Evolutionary conservation across 2,329 filamentous ascomycete species (phyloP), one percentile per base, ranked within the genome.

Genomic region (Lachnellula subtilissima): DNA sequence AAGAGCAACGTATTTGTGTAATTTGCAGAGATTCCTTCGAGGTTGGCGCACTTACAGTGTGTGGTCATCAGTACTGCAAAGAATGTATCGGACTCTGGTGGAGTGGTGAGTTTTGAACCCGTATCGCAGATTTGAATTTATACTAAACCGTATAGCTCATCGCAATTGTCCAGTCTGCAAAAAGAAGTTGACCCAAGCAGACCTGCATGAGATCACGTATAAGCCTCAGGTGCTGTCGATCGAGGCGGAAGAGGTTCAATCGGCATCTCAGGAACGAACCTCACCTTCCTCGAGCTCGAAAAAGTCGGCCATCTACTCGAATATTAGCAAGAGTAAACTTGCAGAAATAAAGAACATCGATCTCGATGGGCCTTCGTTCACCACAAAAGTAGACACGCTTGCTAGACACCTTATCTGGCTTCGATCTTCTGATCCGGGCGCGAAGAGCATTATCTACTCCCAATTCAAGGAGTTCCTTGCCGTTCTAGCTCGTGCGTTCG

Each of bases 361-460:
- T 50, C 77, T 97, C 1, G 74, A 84, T 11, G 82, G 82, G 0
- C 81, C 80, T 1, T 91, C 88, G 0, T 97, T 89, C 66, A 91
- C 91, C 1, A 95, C 89, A 0, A 99, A 97, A 72, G 86, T 97
- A 17, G 91, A 97, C 69, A 95, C 84, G 0, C 74, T 93, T 2
- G 80, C 87, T 28, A 82, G 90, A 2, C 94, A 97, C 70, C 73
- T 97, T 2, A 73, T 96, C 15, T 97, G 90, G 89, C 78, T 97
- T 19, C 84, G 93, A 2, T 78, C 88, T 62, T 84, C 89, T 48
- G 91, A 97, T 63, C 89, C 91, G 0, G 91, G 91, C 0, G 85
- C 91, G 9, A 97, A 97, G 69, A 89, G 89, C 0, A 88, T 99
- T 69, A 81, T 97, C n/a, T 99, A 96, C 71, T 95, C 90, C 1